A percentile compares a stretch with the other conserved stretches of the same genome.
Evolutionary conservation across 2,329 filamentous ascomycete genomes (phyloP).

Genomic region (Passalora sequoiae): DNA sequence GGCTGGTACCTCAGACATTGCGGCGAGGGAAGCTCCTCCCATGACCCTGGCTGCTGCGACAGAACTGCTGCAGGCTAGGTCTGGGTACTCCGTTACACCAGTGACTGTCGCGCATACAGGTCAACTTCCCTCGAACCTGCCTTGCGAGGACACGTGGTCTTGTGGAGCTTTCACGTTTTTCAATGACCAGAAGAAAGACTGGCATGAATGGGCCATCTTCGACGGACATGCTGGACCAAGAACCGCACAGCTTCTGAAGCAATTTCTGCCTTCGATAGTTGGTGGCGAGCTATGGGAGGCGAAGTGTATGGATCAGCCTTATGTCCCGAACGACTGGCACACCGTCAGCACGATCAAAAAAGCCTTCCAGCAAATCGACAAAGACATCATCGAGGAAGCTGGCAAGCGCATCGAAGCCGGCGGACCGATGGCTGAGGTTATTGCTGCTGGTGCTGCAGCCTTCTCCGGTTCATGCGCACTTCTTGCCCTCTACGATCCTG

Average conservation of each 20-base stretch:
- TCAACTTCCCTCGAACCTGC: constrained; percentile 28
- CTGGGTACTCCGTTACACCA: constrained; percentile 23
- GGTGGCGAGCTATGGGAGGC: constrained; percentile 18
- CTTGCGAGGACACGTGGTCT: constrained; percentile 28
- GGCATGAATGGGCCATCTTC: constrained; percentile 37
- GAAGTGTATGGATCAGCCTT: constrained; percentile 20
- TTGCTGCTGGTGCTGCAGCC: constrained; percentile 34
- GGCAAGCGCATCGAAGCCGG: constrained; percentile 17
- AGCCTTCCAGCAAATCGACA: constrained; percentile 39
- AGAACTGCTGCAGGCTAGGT: constrained; percentile 18
- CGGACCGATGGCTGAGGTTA: constrained; percentile 15
- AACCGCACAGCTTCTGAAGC: constrained; percentile 28
- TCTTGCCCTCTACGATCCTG: constrained; percentile 57
- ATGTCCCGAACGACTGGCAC: constrained; percentile 25
- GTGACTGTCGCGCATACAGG: constrained; percentile 24
- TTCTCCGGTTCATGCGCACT: constrained; percentile 59
- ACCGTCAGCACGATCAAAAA: constrained; percentile 37
- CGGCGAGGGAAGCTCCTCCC: constrained; percentile 19
- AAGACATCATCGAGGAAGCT: constrained; percentile 31
- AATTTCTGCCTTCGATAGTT: constrained; percentile 22
- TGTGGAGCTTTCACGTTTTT: constrained; percentile 20
- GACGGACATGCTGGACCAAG: constrained; percentile 38
- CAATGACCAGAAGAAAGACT: constrained; percentile 23
- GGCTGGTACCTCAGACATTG: constrained; percentile 16
- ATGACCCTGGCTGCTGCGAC: constrained; percentile 22